Percentiles rank a stretch among this genome's conserved stretches.
Conservation (phyloP, 148 eudicot genomes). For the Silene latifolia region DNA sequence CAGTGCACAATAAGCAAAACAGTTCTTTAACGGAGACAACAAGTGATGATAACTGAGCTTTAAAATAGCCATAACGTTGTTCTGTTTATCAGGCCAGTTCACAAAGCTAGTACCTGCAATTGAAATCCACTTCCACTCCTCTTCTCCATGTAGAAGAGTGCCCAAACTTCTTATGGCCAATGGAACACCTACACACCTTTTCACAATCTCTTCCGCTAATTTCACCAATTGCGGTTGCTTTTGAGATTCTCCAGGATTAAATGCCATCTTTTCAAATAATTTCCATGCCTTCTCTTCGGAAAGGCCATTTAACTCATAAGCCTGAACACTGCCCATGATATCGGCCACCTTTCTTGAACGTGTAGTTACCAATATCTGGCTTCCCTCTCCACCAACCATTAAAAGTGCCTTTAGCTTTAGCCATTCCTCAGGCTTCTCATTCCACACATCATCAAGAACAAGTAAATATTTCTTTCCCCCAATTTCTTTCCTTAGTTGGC, state of each 20-base stretch:
- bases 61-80: constrained; percentile 14
- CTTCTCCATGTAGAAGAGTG: constrained; percentile 16
- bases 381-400: constrained; percentile 15
- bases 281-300: constrained; percentile 15
- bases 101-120: neutral
- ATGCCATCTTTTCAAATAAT: constrained; percentile 11
- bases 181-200: constrained; percentile 23
- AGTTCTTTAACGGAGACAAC: constrained; percentile 21
- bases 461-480: constrained; percentile 14
- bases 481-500: neutral
- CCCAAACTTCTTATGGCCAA: constrained; percentile 23
- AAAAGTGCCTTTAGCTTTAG: neutral
- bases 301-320: constrained; percentile 8
- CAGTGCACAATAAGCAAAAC: constrained; percentile 33
- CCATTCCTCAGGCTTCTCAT: constrained; percentile 20
- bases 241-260: neutral
- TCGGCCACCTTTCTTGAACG: constrained; percentile 13
- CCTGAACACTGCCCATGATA: constrained; percentile 3
- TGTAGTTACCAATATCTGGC: constrained; percentile 23
- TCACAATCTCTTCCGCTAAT: constrained; percentile 21
- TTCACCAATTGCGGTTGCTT: neutral
- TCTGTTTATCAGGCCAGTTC: neutral
- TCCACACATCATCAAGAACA: constrained; percentile 19
- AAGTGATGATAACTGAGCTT: constrained; percentile 25
- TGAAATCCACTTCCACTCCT: constrained; percentile 20